phyloP scores from a whole-genome alignment of 2,329 filamentous ascomycete genomes.

The Truncatella angustata region DNA sequence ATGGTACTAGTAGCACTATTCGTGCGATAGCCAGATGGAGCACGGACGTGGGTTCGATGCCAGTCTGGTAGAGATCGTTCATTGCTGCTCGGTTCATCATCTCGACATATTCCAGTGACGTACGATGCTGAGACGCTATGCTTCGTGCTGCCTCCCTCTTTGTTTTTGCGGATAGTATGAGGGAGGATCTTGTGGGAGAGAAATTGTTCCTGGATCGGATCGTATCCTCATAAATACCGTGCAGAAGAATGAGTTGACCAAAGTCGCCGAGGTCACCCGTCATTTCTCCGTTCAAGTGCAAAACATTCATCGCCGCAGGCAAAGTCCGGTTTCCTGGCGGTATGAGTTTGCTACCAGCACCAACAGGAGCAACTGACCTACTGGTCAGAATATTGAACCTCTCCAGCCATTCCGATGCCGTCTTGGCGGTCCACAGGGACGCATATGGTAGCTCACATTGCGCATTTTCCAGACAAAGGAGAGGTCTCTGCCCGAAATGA shows the following conservation, averaged over 20 bases:
- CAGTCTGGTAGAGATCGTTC: background rate
- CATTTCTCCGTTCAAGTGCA: background rate
- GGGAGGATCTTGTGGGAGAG: background rate
- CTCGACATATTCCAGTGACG: background rate
- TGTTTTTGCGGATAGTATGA: background rate
- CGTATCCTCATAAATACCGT: background rate
- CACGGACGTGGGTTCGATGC: background rate
- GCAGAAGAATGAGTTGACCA: background rate
- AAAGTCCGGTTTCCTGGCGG: background rate
- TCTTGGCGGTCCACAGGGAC: background rate
- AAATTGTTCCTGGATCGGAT: background rate
- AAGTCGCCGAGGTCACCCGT: background rate
- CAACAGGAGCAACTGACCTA: background rate
- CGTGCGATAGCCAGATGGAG: background rate
- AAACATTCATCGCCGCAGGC: background rate
- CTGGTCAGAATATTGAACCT: background rate
- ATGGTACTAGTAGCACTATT: background rate
- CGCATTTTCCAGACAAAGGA: background rate
- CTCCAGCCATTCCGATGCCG: background rate
- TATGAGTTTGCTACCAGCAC: background rate
- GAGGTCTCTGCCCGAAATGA: background rate
- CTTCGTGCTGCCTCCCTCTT: background rate
- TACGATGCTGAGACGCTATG: background rate
- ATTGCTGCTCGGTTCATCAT: background rate
- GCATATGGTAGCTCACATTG: background rate